phyloP scores from a whole-genome alignment of 2,329 filamentous ascomycete species.

The Xylariomycetidae sp. region DNA sequence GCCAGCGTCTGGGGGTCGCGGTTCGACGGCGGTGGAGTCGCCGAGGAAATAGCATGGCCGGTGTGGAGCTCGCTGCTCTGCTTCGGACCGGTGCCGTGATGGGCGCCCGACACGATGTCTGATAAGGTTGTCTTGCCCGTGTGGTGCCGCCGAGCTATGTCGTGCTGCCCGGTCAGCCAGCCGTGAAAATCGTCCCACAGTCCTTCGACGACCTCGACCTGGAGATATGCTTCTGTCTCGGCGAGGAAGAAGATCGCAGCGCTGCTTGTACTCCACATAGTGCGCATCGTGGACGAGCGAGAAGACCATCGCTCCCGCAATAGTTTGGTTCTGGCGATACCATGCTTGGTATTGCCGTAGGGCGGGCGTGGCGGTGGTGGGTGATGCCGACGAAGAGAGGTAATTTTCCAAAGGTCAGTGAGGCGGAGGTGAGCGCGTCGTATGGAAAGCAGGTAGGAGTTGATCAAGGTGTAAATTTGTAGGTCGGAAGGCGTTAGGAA shows the following conservation, averaged over 20 bases:
- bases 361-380: slow-evolving; percentile 64
- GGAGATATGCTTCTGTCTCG: slow-evolving; percentile 81
- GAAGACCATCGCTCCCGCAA: slow-evolving; percentile 58
- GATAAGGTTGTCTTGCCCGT: slow-evolving; percentile 7
- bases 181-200: slow-evolving; percentile 73
- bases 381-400: slow-evolving; percentile 68
- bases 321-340: slow-evolving; percentile 52
- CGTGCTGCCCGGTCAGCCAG: slow-evolving; percentile 56
- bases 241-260: slow-evolving; percentile 84
- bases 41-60: too few relatives aligned
- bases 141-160: slow-evolving; percentile 14
- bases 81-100: too few relatives aligned
- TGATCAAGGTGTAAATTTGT: slow-evolving; percentile 74
- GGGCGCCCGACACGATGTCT: too few relatives aligned
- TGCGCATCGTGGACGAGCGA: slow-evolving; percentile 64
- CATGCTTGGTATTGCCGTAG: slow-evolving; percentile 53
- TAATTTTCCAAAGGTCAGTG: slow-evolving; percentile 81
- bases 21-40: slow-evolving; percentile 19
- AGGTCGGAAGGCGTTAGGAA: slow-evolving; percentile 75
- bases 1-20: slow-evolving; percentile 84
- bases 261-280: slow-evolving; percentile 84
- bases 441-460: slow-evolving; percentile 80
- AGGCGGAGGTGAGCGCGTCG: slow-evolving; percentile 80
- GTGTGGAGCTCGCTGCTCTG: too few relatives aligned
- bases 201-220: slow-evolving; percentile 78